Evolutionary conservation across 2,329 filamentous ascomycete species (phyloP), one percentile per base, ranked within the genome.

Genomic region (Cladosporium sp.): DNA sequence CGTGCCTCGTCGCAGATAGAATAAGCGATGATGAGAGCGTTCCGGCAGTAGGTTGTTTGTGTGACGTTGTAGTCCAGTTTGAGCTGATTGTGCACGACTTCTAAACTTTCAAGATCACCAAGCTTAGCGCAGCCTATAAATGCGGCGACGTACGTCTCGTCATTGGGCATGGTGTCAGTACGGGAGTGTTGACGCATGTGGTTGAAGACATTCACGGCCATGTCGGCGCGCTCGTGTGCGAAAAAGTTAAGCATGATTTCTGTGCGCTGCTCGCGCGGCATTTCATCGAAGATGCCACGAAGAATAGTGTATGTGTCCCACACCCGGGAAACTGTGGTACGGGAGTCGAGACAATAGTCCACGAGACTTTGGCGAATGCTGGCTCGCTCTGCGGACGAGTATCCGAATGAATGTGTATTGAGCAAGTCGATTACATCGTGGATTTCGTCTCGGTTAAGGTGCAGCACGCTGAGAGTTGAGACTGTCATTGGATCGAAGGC

Each of bases 11-110:
- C 88, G 67, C 86, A 89, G 1, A 84, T 82, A 1, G 86, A 84
- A 70, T 96, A 93, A 0, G 90, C 92, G 12, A 94, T 80, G 86
- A 99, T 96, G 51, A 97, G 78, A 0, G 88, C 86, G 67, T 96
- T 97, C 66, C 88, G 85, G 2, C 97, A 78, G 58, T 78, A 80
- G 0, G 93, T 97, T 65, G 83, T 86, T 4, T 88, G 82, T 65
- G 92, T 86, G 38, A 97, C 82, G 42, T 84, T 83, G n/a, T 87
- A 82, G 72, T 99, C 94, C 72, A 97, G 87, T 76, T 96, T 97
- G 65, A 97, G 81, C 84, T 96, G 93, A 70, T 97, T 96, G 76
- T 96, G 89, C 2, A 96, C 84, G 62, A 88, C 84, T 60, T 86
- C 84, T 19, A 97, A 76, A 42, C 85, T 86, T 58, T 89, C 85